Conservation (phyloP, 805 yeast species). For the Nakazawaea populi region DNA sequence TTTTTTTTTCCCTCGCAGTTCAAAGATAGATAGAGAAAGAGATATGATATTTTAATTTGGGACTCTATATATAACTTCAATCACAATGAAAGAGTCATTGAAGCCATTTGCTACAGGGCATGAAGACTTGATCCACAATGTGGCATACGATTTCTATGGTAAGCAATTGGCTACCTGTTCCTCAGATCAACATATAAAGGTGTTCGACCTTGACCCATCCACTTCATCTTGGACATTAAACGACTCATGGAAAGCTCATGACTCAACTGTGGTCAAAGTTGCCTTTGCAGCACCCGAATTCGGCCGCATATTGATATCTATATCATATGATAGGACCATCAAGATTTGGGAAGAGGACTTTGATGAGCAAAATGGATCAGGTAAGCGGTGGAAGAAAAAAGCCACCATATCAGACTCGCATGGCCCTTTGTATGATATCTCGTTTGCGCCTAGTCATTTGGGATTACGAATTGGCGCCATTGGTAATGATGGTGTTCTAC, state of each 20-base stretch:
- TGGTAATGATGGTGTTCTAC: conserved; percentile 81
- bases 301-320: conserved; percentile 81
- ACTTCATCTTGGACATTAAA: conserved; percentile 75
- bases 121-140: conserved; percentile 87
- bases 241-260: conserved; percentile 96
- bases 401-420: conserved; percentile 79
- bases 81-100: conserved; percentile 28
- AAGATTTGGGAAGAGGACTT: conserved; percentile 88
- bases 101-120: conserved; percentile 86
- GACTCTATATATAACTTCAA: too few relatives aligned
- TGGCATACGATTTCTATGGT: conserved; percentile 91
- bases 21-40: too few relatives aligned
- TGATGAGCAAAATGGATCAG: conserved; percentile 70
- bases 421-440: conserved; percentile 87
- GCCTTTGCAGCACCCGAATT: conserved; percentile 95
- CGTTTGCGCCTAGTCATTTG: conserved; percentile 79
- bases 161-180: conserved; percentile 90
- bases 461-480: conserved; percentile 82
- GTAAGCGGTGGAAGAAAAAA: conserved; percentile 74
- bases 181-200: conserved; percentile 89
- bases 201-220: conserved; percentile 67
- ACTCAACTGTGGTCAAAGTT: conserved; percentile 73
- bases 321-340: conserved; percentile 85
- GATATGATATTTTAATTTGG: too few relatives aligned
- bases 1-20: too few relatives aligned